These are phyloP conservation scores for Backusella mclennaniae DNA, from an alignment of 192 early-diverging fungal genomes.

Conservation along the genomic window DNA sequence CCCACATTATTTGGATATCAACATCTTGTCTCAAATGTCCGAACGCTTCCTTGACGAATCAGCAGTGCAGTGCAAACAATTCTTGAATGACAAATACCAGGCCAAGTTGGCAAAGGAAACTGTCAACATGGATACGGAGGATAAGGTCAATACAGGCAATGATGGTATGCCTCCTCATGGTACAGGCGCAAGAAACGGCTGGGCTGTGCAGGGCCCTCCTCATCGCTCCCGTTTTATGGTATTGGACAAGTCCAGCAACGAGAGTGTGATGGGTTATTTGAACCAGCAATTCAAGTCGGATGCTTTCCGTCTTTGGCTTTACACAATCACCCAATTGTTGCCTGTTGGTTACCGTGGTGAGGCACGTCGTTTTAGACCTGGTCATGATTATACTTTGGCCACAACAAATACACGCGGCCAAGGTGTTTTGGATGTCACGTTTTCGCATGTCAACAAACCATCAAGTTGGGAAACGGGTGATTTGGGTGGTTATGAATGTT, in stretches of 20 bases:
- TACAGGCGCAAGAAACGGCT: conserved; percentile 51
- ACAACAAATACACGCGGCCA: conserved; percentile 48
- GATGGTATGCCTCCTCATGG: conserved; percentile 54
- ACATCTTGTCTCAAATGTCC: conserved; percentile 50
- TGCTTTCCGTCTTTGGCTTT: conserved; percentile 63
- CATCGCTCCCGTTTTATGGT: conserved; percentile 63
- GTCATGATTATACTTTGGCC: conserved; percentile 80
- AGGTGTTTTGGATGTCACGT: conserved; percentile 63
- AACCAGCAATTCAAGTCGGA: conserved; percentile 36
- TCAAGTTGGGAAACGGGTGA: conserved; percentile 59
- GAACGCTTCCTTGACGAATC: conserved; percentile 67
- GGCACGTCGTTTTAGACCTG: conserved; percentile 74
- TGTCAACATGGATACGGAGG: conserved; percentile 43
- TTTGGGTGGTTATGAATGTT: conserved; percentile 76
- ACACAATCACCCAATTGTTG: conserved; percentile 51
- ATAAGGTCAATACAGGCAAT: conserved; percentile 34
- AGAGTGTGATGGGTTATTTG: conserved; percentile 35
- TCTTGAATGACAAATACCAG: conserved; percentile 51
- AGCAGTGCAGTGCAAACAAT: conserved; percentile 60
- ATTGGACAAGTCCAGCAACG: conserved; percentile 33
- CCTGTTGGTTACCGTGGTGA: conserved; percentile 44
- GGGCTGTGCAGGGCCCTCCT: conserved; percentile 63
- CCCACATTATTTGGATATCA: conserved; percentile 58
- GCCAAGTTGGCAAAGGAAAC: conserved; percentile 37
- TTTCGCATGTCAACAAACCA: conserved; percentile 50